These are phyloP conservation scores for Trametes hirsuta DNA, from an alignment of 1,284 basidiomycete species.

Conservation along the genomic window DNA sequence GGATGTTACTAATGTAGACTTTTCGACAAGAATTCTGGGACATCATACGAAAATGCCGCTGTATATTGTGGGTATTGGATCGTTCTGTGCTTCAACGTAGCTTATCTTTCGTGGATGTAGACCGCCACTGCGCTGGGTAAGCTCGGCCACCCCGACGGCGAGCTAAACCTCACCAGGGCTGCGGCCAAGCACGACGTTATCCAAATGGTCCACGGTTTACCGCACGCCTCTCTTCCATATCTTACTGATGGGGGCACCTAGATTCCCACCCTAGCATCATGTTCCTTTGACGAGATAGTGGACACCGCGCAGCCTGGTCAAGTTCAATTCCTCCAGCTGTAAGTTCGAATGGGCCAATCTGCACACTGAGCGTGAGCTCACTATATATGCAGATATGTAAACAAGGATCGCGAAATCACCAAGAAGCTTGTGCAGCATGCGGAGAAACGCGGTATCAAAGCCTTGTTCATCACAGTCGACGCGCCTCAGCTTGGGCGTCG, in stretches of 20 bases:
- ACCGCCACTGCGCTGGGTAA: slow-evolving; percentile 85
- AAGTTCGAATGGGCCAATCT: slow-evolving; percentile 25
- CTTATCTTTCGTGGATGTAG: slow-evolving; percentile 36
- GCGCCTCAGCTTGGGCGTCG: slow-evolving; percentile 90
- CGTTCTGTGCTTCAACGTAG: background rate
- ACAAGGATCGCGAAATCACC: slow-evolving; percentile 82
- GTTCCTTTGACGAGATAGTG: slow-evolving; percentile 90
- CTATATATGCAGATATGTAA: slow-evolving; percentile 68
- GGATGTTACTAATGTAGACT: slow-evolving; percentile 84
- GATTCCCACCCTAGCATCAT: slow-evolving; percentile 90
- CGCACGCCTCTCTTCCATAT: background rate
- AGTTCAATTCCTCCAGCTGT: slow-evolving; percentile 81
- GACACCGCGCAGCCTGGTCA: slow-evolving; percentile 78
- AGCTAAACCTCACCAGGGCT: slow-evolving; percentile 85
- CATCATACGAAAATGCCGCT: slow-evolving; percentile 77
- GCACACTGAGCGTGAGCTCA: background rate
- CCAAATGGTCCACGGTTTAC: slow-evolving; percentile 70
- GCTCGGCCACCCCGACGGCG: slow-evolving; percentile 94
- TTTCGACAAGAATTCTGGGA: slow-evolving; percentile 80
- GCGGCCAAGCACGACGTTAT: slow-evolving; percentile 82
- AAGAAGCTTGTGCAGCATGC: slow-evolving; percentile 85
- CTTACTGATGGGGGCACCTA: slow-evolving; percentile 32
- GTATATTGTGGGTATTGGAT: slow-evolving; percentile 54
- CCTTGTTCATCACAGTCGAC: slow-evolving; percentile 90
- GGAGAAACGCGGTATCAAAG: slow-evolving; percentile 83